Conservation (phyloP, 2,329 filamentous ascomycete species). For the Pyrenochaeta sp. region DNA sequence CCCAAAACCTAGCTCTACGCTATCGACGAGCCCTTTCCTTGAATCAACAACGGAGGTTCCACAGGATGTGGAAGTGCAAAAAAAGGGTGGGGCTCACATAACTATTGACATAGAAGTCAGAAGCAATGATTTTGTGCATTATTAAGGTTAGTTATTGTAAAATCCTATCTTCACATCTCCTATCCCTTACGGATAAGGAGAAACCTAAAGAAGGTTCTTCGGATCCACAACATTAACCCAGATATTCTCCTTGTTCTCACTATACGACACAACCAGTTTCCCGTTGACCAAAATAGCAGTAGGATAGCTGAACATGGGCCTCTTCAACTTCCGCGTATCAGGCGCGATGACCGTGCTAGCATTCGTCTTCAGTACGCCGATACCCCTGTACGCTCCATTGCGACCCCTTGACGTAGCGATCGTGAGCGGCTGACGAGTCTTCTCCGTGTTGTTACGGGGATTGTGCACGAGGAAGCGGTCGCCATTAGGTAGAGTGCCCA, state of each 20-base stretch:
- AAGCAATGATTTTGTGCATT: neutral
- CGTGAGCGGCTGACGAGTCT: slow-evolving; percentile 16
- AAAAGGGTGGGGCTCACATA: no score
- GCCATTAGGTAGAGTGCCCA: slow-evolving; percentile 12
- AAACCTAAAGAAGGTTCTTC: slow-evolving; percentile 9
- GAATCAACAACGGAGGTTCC: no score
- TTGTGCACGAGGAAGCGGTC: slow-evolving; percentile 20
- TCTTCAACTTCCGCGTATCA: slow-evolving; percentile 18
- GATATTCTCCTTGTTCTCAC: slow-evolving; percentile 26
- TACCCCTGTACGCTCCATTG: slow-evolving; percentile 12
- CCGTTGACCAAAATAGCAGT: slow-evolving; percentile 17
- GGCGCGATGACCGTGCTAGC: slow-evolving; percentile 19
- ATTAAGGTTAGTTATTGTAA: neutral
- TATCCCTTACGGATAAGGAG: neutral
- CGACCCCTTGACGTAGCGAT: slow-evolving; percentile 14
- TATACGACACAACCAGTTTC: slow-evolving; percentile 18
- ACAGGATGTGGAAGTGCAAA: no score
- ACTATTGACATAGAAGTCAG: neutral
- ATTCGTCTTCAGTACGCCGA: slow-evolving; percentile 20
- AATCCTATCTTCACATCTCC: neutral
- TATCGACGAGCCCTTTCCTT: no score
- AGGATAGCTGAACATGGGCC: slow-evolving; percentile 22
- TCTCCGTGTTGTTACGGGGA: slow-evolving; percentile 16
- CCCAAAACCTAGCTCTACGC: no score
- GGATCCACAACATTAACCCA: slow-evolving; percentile 21